These are phyloP conservation scores for Theobroma grandiflorum DNA, from an alignment of 441 rosid species.

Conservation along the genomic window DNA sequence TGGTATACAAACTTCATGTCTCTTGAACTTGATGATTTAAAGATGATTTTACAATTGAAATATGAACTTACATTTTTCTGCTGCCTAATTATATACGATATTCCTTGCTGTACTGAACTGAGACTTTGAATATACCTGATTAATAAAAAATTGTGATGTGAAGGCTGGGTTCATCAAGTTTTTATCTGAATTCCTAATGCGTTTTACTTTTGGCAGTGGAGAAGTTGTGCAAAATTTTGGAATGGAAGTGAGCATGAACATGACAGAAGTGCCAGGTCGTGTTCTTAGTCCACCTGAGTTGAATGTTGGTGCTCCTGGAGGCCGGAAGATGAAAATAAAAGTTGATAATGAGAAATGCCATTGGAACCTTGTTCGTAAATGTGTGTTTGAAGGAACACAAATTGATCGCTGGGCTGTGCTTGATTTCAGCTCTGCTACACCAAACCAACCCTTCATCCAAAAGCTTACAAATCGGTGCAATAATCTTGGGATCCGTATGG, in stretches of 20 bases:
- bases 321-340: conserved; percentile 42
- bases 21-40: neutral
- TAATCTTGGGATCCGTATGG: conserved; percentile 66
- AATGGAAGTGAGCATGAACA: conserved; percentile 58
- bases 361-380: conserved; percentile 71
- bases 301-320: conserved; percentile 49
- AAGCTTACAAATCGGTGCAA: conserved; percentile 52
- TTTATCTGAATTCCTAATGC: neutral
- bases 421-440: conserved; percentile 57
- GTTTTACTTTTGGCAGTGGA: conserved; percentile 35
- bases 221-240: conserved; percentile 58
- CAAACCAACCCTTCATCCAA: conserved; percentile 36
- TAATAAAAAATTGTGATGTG: neutral
- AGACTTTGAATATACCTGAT: neutral
- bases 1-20: neutral
- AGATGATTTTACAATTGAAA: neutral
- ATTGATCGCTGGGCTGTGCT: conserved; percentile 70
- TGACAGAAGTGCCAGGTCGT: conserved; percentile 70
- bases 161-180: neutral
- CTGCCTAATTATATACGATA: neutral
- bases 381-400: conserved; percentile 67
- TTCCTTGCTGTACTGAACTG: neutral
- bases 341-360: conserved; percentile 68
- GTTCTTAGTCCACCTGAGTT: conserved; percentile 73
- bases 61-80: neutral